Evolutionary conservation across 2,329 filamentous ascomycete species (phyloP), one percentile per base, ranked within the genome.

Genomic region (Venturiaceae sp.): DNA sequence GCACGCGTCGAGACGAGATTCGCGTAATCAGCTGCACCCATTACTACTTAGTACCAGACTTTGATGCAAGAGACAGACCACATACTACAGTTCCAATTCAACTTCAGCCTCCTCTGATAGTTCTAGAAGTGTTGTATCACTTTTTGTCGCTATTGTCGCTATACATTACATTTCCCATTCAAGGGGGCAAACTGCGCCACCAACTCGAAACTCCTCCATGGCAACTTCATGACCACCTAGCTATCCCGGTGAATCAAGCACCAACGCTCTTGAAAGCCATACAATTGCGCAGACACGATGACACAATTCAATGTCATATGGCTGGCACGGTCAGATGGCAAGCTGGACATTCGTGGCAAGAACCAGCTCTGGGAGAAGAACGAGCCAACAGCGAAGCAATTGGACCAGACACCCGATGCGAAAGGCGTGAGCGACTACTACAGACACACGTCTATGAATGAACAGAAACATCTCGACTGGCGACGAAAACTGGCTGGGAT

Each of bases 401-500:
- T 81, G 58, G 75, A 81, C 65, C 72, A 74, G 60, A 76, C 70
- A 39, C 78, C 79, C 21, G 44, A 83, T 63, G 72, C 72, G 28
- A 75, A 81, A 64, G 80, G 80, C 41, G 72, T 78, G 58, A 74
- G 75, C 60, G 79, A 82, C 67, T 83, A 74, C 69, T 83, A 82
- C 69, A 75, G 77, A 59, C 70, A 75, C 61, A 72, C 82, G 6
- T 71, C 72, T 11, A 66, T 71, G 9, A 75, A 80, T 50, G 78
- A 82, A 62, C 66, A 73, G 5, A 83, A 82, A 65, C 76, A 79
- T 62, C 64, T 80, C 6, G 80, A 83, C 63, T 83, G 81, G 81
- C 72, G 80, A 58, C 72, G 80, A 61, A 83, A 83, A 69, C 71
- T 83, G 59, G 81, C 78, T 23, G 78, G 78, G n/a, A 82, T 83